These are phyloP conservation scores for Lecanoromycetidae sp. DNA, from an alignment of 2,329 filamentous ascomycete species.

Conservation along the genomic window DNA sequence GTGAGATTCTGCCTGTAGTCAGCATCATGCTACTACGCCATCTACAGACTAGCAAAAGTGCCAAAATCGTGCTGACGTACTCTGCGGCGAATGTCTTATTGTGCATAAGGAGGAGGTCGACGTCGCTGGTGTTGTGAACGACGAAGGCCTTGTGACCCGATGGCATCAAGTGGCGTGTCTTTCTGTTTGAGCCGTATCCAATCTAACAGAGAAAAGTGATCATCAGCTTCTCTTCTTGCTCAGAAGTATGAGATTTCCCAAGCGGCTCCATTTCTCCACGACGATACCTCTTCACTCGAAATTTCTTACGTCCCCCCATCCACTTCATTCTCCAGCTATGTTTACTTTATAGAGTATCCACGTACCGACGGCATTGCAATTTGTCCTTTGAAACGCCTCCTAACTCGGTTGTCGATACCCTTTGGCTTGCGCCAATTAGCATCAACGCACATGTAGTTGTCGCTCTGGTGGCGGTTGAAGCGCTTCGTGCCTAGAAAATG, in stretches of 20 bases:
- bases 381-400: conserved; percentile 93
- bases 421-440: conserved; percentile 97
- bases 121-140: conserved; percentile 89
- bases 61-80: conserved; percentile 47
- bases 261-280: too few relatives aligned
- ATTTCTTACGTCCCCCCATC: too few relatives aligned
- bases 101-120: conserved; percentile 99
- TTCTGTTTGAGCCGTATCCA: conserved; percentile 98
- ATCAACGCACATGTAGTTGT: conserved; percentile 87
- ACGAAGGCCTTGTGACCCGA: conserved; percentile 99
- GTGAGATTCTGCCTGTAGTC: conserved; percentile 60
- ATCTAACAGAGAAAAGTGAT: conserved; percentile 42
- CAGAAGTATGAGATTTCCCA: too few relatives aligned
- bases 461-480: conserved; percentile 96
- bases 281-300: too few relatives aligned
- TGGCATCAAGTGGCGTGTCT: conserved; percentile 97
- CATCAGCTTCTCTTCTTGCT: conserved; percentile 29
- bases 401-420: conserved; percentile 98
- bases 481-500: conserved; percentile 63
- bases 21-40: neutral
- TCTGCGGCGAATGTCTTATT: conserved; percentile 98
- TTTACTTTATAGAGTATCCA: conserved; percentile 22
- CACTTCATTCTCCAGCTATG: too few relatives aligned
- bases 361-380: conserved; percentile 96
- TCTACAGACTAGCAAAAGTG: neutral